Percentiles rank a stretch among this genome's conserved stretches.
phyloP scores from a whole-genome alignment of 208 protist species.

The Vickermania ingenoplastis region DNA sequence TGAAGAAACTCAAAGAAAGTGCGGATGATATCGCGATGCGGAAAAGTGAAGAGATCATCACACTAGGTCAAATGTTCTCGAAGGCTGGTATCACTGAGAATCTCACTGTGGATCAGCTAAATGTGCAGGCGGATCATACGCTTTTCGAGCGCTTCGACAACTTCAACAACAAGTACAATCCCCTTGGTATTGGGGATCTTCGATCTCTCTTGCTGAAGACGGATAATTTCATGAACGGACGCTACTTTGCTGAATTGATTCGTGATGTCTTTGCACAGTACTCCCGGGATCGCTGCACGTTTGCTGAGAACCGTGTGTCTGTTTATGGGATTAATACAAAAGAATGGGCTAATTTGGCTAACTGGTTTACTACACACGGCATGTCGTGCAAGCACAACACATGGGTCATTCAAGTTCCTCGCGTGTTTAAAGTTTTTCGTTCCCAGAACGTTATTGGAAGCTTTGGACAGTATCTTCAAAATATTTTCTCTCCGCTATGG shows the following conservation, averaged over 20 bases:
- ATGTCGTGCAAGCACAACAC: conserved; percentile 95
- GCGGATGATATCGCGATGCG: conserved; percentile 90
- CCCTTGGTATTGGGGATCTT: conserved; percentile 90
- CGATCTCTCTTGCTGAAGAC: conserved; percentile 98
- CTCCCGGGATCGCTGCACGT: conserved; percentile 93
- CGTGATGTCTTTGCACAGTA: conserved; percentile 94
- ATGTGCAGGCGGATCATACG: conserved; percentile 93
- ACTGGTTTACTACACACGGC: conserved; percentile 94
- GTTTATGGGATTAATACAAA: conserved; percentile 88
- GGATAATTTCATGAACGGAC: conserved; percentile 96
- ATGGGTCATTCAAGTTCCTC: conserved; percentile 98
- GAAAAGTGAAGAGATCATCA: conserved; percentile 78
- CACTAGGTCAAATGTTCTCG: conserved; percentile 75
- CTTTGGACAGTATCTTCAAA: conserved; percentile 96
- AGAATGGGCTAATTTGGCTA: conserved; percentile 95
- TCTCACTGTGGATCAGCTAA: conserved; percentile 94
- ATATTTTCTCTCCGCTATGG: conserved; percentile 98
- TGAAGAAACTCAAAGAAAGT: conserved; percentile 86
- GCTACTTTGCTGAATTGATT: conserved; percentile 96
- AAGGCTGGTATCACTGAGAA: conserved; percentile 82
- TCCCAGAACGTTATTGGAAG: conserved; percentile 83
- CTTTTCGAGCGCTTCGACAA: conserved; percentile 98
- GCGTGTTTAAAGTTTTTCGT: conserved; percentile 93
- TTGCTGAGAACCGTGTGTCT: conserved; percentile 89
- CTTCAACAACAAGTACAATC: conserved; percentile 99